phyloP scores from a whole-genome alignment of 2,329 filamentous ascomycete species.

The Chaetomium sp. region DNA sequence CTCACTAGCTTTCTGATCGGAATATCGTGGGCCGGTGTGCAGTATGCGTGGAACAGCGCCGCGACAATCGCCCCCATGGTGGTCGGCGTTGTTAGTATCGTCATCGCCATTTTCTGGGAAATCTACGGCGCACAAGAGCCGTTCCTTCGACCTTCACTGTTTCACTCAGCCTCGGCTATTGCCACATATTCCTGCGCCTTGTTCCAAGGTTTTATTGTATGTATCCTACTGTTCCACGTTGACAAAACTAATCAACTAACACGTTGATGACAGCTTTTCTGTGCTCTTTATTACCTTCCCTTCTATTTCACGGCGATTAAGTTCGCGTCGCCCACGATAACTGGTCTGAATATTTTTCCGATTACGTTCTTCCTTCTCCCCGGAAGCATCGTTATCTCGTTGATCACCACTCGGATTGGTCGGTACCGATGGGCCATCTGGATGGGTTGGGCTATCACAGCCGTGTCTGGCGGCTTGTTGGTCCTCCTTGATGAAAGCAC shows the following conservation, averaged over 20 bases:
- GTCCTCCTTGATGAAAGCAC: slow-evolving; percentile 25
- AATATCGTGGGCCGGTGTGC: slow-evolving; percentile 41
- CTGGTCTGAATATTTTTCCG: slow-evolving; percentile 32
- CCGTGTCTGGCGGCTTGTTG: slow-evolving; percentile 25
- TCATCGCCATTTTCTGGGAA: slow-evolving; percentile 35
- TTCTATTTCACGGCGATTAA: slow-evolving; percentile 35
- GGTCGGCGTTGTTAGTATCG: slow-evolving; percentile 35
- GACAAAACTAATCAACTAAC: neutral
- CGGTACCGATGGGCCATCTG: slow-evolving; percentile 34
- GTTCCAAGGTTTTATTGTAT: slow-evolving; percentile 31
- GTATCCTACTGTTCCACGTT: slow-evolving; percentile 5
- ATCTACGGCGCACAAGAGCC: slow-evolving; percentile 27
- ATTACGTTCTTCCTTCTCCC: slow-evolving; percentile 28
- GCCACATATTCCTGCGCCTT: slow-evolving; percentile 28
- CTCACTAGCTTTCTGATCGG: slow-evolving; percentile 40
- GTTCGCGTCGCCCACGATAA: slow-evolving; percentile 28
- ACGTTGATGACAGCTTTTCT: slow-evolving; percentile 22
- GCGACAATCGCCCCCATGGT: slow-evolving; percentile 38
- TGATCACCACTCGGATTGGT: slow-evolving; percentile 29
- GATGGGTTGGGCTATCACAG: slow-evolving; percentile 30
- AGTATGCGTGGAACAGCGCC: slow-evolving; percentile 36
- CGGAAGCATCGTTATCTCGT: slow-evolving; percentile 29
- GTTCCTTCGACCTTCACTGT: slow-evolving; percentile 29
- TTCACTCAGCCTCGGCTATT: slow-evolving; percentile 26
- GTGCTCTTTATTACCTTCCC: slow-evolving; percentile 31